Conservation (phyloP, 306 rosid species). For the Vachellia pachyceras region DNA sequence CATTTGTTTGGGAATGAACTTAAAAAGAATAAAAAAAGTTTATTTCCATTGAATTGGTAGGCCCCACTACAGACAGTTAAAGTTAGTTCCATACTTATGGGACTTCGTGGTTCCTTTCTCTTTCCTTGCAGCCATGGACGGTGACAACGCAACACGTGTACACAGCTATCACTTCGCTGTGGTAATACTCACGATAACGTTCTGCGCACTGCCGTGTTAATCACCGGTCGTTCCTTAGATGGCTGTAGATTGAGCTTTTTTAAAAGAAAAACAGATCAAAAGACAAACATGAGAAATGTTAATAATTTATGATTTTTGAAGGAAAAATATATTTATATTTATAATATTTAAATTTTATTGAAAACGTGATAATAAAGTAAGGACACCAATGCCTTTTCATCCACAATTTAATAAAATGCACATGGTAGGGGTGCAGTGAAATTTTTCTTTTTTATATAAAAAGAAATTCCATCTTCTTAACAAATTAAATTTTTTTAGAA, state of each 20-base stretch:
- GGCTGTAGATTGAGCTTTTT: neutral
- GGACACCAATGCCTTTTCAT: too few relatives aligned
- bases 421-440: too few relatives aligned
- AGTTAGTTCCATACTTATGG: neutral
- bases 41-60: neutral
- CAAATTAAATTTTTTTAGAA: neutral
- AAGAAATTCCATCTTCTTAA: too few relatives aligned
- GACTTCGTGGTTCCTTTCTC: neutral
- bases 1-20: too few relatives aligned
- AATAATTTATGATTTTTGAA: too few relatives aligned
- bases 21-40: too few relatives aligned
- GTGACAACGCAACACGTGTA: neutral
- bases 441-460: too few relatives aligned
- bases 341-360: too few relatives aligned
- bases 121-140: neutral
- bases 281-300: neutral
- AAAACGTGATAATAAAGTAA: too few relatives aligned
- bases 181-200: neutral
- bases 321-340: too few relatives aligned
- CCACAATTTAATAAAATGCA: too few relatives aligned
- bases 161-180: neutral
- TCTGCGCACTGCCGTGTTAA: neutral
- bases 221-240: neutral
- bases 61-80: neutral
- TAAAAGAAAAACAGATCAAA: too few relatives aligned